Percentiles rank a stretch among this genome's conserved stretches.
These are phyloP conservation scores for Pseudocercospora pini-densiflorae DNA, from an alignment of 2,329 filamentous ascomycete species.

Conservation along the genomic window DNA sequence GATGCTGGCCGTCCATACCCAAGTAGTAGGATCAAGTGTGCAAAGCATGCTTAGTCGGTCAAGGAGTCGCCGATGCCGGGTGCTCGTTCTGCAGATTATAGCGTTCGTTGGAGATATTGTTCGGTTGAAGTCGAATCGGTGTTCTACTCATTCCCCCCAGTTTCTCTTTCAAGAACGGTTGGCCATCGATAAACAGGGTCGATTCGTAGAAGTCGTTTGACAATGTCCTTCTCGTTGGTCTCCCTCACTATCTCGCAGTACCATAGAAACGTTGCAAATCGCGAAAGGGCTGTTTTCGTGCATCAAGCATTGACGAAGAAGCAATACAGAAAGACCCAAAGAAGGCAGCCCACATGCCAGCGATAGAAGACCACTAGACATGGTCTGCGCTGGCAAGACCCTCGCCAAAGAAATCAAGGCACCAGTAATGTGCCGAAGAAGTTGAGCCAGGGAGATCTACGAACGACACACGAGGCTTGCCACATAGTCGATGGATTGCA, in stretches of 20 bases:
- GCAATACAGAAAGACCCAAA: neutral
- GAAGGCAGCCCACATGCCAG: neutral
- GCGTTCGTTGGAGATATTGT: neutral
- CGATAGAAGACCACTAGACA: neutral
- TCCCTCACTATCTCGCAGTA: neutral
- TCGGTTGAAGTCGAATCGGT: neutral
- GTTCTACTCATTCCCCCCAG: neutral
- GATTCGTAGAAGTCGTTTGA: neutral
- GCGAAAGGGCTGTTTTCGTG: neutral
- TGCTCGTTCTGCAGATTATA: too few species aligned
- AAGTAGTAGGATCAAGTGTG: neutral
- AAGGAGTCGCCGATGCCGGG: neutral
- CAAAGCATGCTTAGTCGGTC: neutral
- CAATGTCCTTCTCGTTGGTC: neutral
- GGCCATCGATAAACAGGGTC: neutral
- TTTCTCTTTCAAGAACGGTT: neutral
- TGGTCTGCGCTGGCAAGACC: neutral
- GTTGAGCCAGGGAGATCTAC: neutral
- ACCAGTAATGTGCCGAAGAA: neutral
- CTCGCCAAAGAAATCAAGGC: neutral
- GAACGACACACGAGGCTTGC: neutral
- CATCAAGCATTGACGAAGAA: neutral
- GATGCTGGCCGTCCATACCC: neutral
- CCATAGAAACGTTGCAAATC: neutral
- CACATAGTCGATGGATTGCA: neutral